phyloP scores from a whole-genome alignment of 163 green algal species.

The Chlamydomonas reinhardtii region DNA sequence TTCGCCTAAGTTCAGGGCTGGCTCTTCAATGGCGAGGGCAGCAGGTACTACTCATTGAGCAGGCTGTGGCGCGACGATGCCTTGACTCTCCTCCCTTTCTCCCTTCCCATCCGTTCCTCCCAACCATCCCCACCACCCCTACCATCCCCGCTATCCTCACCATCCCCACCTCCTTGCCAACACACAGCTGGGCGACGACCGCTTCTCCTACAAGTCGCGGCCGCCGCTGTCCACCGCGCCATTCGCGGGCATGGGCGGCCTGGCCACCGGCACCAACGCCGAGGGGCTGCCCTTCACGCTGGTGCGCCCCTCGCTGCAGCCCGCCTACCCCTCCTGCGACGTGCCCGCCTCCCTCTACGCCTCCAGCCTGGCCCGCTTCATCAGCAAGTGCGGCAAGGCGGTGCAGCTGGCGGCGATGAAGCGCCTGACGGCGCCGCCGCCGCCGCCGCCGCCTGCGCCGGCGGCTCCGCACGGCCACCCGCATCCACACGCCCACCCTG shows the following conservation, averaged over 20 bases:
- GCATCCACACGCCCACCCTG: neutral
- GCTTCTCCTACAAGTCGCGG: constrained; percentile 34
- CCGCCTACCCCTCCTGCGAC: constrained; percentile 9
- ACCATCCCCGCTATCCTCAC: neutral
- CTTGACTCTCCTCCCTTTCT: no score
- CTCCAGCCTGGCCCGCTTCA: constrained; percentile 23
- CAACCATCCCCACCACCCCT: no score
- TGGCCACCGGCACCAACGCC: constrained; percentile 21
- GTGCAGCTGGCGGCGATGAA: constrained; percentile 40
- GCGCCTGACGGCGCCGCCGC: constrained; percentile 17
- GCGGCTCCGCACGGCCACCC: neutral
- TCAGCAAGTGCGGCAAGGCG: constrained; percentile 20
- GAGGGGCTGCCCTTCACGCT: constrained; percentile 34
- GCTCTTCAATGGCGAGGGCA: no score
- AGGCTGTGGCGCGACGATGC: no score
- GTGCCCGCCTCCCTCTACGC: constrained; percentile 3
- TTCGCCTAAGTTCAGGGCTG: no score
- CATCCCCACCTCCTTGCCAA: neutral
- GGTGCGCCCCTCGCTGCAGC: constrained; percentile 25
- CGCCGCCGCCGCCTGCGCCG: constrained; percentile 4
- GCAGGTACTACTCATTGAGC: no score
- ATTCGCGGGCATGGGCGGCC: constrained; percentile 40
- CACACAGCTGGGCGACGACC: constrained; percentile 15
- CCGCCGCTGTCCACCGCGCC: constrained; percentile 2
- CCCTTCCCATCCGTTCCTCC: no score